These are phyloP conservation scores for Phytopythium ostracodes DNA, from an alignment of 352 stramenopile species.

Conservation along the genomic window DNA sequence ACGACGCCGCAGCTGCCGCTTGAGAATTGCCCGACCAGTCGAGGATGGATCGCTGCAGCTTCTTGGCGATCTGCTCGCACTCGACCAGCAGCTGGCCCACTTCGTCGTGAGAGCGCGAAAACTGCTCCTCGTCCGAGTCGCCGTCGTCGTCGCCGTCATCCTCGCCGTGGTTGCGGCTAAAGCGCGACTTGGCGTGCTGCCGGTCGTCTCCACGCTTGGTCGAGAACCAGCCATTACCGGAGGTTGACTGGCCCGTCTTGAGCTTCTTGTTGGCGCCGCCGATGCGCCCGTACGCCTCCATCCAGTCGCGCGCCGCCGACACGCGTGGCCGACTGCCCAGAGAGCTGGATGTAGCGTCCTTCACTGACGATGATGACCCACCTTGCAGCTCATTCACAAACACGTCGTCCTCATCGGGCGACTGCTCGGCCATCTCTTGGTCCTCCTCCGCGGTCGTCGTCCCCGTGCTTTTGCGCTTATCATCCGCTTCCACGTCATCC, in stretches of 20 bases:
- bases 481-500: conserved; percentile 12
- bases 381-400: conserved; percentile 20
- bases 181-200: neutral
- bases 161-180: conserved; percentile 10
- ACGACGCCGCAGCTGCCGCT: conserved; percentile 15
- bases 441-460: conserved; percentile 8
- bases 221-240: conserved; percentile 13
- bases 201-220: neutral
- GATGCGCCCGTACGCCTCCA: conserved; percentile 46
- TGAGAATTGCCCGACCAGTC: conserved; percentile 48
- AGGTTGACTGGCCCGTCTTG: conserved; percentile 8
- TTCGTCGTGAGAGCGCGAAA: conserved; percentile 60
- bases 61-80: conserved; percentile 56
- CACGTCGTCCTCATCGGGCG: conserved; percentile 25
- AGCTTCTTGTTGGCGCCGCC: conserved; percentile 16
- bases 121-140: conserved; percentile 47
- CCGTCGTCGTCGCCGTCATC: conserved; percentile 17
- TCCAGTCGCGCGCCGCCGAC: conserved; percentile 46
- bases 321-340: conserved; percentile 1
- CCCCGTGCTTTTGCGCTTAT: conserved; percentile 5
- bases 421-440: neutral
- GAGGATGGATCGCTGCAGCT: conserved; percentile 54
- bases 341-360: neutral
- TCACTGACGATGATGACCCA: conserved; percentile 8
- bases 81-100: conserved; percentile 62